Base-by-base conservation (phyloP, 176 grass and related monocot genomes). In the Panicum miliaceum region DNA sequence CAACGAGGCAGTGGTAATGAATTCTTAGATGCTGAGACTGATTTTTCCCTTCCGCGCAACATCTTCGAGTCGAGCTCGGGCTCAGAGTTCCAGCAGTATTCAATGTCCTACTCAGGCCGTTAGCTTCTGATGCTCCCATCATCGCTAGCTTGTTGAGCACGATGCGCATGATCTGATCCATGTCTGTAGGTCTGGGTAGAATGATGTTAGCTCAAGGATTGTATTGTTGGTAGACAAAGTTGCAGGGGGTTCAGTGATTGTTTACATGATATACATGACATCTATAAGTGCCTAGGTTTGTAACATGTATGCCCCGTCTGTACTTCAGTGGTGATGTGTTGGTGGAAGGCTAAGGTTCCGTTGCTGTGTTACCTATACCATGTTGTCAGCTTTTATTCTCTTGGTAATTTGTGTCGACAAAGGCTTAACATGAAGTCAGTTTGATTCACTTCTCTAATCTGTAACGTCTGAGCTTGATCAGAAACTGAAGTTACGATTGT, bases 51-150 rank as follows among this genome's bases (percentile, higher is more conserved):
- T 64, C 82, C 88, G 11, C 66, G 84, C 26, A 71, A 84, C 79
- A 94, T 94, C 76, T 88, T 97, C 4, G 92, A 97, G 79, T 94
- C 92, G 2, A 94, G 94, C 71, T 92, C 94, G 0, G 92, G 92
- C 36, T 62, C 92, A 20, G 92, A 94, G 26, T 85, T 97, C 57
- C 82, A 90, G 29, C 91, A 94, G 45, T 87, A 82, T 77, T 74
- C 86, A 12, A 76, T 91, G 69, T 72, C 88, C 57, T 87, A 78
- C 68, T 71, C 83, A 9, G 83, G 60, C 29, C 71, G 77, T 81
- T 93, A 85, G 75, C 7, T 38, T 76, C 26, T 10, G 29, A 51
- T 15, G 13, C 12, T 67, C 47, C 27, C 52, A 51, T 88, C 29
- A 51, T 90, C 23, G 7, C 83, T 78, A 74, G 64, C 48, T 71